These are phyloP conservation scores for Lepraria neglecta DNA, from an alignment of 495 filamentous ascomycete genomes.

Conservation along the genomic window DNA sequence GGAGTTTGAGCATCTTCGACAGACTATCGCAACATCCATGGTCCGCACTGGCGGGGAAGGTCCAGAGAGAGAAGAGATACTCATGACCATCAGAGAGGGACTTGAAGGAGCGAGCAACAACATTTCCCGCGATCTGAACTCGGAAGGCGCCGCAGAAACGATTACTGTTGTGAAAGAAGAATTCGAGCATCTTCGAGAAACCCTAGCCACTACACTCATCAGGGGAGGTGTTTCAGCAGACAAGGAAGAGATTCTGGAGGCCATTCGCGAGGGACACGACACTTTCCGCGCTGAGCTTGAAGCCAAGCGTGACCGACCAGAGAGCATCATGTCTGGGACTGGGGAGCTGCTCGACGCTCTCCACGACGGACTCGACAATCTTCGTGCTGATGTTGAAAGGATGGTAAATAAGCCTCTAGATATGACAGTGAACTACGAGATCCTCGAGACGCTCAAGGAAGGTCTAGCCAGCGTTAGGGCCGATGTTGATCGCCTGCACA, in stretches of 20 bases:
- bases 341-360: constrained; percentile 75
- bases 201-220: constrained; percentile 62
- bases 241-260: constrained; percentile 56
- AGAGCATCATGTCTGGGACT: constrained; percentile 54
- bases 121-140: constrained; percentile 14
- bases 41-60: constrained; percentile 40
- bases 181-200: constrained; percentile 62
- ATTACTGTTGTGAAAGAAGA: constrained; percentile 64
- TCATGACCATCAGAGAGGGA: constrained; percentile 59
- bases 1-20: constrained; percentile 62
- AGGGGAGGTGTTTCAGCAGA: constrained; percentile 48
- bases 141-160: constrained; percentile 33
- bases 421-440: constrained; percentile 74
- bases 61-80: constrained; percentile 45
- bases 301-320: constrained; percentile 46
- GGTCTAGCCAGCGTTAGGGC: constrained; percentile 64
- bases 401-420: constrained; percentile 71
- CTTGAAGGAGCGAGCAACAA: constrained; percentile 33
- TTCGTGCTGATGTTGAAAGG: constrained; percentile 69
- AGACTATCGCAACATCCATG: constrained; percentile 54
- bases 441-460: constrained; percentile 75
- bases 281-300: constrained; percentile 60
- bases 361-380: constrained; percentile 69
- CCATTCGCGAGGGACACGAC: constrained; percentile 61
- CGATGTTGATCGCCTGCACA: constrained; percentile 71